Evolutionary conservation across 352 stramenopile genomes (phyloP).

Genomic region (Phytophthora sojae): DNA sequence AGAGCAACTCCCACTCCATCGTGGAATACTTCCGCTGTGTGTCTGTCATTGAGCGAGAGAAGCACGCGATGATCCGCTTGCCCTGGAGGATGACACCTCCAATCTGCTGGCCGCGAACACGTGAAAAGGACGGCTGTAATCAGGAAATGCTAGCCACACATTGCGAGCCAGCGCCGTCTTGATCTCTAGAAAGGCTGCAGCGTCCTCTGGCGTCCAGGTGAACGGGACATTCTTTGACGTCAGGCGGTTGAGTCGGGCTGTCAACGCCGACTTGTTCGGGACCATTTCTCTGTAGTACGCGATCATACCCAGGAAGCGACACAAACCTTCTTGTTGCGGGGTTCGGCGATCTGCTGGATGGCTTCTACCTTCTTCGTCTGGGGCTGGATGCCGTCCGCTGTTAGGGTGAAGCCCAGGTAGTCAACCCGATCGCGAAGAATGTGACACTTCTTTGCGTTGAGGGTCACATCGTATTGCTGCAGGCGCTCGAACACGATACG

Average conservation of each 20-base stretch:
- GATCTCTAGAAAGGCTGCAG: neutral
- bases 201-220: neutral
- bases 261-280: neutral
- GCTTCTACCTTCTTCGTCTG: no score
- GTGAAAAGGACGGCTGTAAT: conserved; percentile 4
- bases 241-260: neutral
- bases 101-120: neutral
- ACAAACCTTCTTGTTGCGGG: neutral
- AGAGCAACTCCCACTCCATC: conserved; percentile 10
- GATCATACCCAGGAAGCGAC: conserved; percentile 3
- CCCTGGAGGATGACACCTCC: neutral
- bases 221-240: neutral
- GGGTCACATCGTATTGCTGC: neutral
- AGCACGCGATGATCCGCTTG: conserved; percentile 4
- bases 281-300: neutral
- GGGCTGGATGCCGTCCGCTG: no score
- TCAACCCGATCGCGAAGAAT: conserved; percentile 2
- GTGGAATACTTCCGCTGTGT: conserved; percentile 12
- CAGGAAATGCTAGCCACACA: no score
- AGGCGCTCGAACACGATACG: neutral
- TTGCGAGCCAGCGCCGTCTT: conserved; percentile 1
- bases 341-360: no score
- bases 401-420: neutral
- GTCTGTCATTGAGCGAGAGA: neutral
- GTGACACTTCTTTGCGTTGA: conserved; percentile 25